phyloP scores from a whole-genome alignment of 164 flowering plant genomes.

The Warburgia ugandensis region DNA sequence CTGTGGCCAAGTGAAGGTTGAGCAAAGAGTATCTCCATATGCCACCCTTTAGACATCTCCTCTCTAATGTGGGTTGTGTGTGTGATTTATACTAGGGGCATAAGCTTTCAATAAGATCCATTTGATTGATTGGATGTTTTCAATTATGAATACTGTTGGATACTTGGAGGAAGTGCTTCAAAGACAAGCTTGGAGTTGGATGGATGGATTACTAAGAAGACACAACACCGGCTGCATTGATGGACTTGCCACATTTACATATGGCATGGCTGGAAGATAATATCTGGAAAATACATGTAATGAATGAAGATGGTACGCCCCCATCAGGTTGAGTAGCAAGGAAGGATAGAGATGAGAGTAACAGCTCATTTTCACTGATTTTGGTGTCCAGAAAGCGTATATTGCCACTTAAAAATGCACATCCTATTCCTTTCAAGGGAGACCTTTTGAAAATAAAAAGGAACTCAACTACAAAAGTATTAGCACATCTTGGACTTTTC shows the following conservation, averaged over 20 bases:
- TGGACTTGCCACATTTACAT: not conserved
- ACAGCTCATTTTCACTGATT: not conserved
- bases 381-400: not conserved
- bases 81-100: slow-evolving; percentile 13
- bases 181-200: not conserved
- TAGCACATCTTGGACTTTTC: not conserved
- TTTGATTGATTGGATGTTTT: slow-evolving; percentile 5
- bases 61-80: slow-evolving; percentile 21
- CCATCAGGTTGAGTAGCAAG: not conserved
- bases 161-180: not conserved
- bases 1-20: slow-evolving; percentile 34
- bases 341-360: slow-evolving; percentile 1
- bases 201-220: not conserved
- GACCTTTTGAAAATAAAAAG: slow-evolving; percentile 7
- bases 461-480: not conserved
- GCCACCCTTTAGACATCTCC: slow-evolving; percentile 7
- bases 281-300: not conserved
- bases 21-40: too few species aligned
- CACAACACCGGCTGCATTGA: not conserved
- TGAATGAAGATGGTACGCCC: not conserved
- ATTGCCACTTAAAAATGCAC: not conserved
- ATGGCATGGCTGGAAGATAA: not conserved
- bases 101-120: slow-evolving; percentile 13
- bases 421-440: slow-evolving; percentile 1
- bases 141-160: not conserved